Base-by-base conservation (phyloP, 2,329 filamentous ascomycete genomes). In the Diaporthe vaccinii region DNA sequence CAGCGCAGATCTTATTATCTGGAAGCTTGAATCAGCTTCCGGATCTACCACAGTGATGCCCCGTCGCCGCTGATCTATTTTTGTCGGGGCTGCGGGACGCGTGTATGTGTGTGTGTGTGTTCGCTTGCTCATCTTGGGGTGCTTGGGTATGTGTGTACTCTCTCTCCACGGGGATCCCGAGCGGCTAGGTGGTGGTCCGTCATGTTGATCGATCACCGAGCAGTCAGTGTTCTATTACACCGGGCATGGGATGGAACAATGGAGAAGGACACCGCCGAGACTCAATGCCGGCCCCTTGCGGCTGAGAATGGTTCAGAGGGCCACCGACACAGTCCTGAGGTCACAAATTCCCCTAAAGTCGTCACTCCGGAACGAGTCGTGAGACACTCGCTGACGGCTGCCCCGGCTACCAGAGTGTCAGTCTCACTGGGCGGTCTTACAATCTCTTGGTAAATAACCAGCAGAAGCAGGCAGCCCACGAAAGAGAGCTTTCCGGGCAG, bases 1-100 rank as follows among this genome's bases (percentile, higher is more conserved):
- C 36, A 73, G 58, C 44, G 58, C 58, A 73, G 71, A 73, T 73
- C 71, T 73, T 65, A 73, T 31, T 55, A 46, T 65, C 31, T 34
- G 46, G 49, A 65, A 49, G 51, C 68, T 58, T 65, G 58, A 73
- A 41, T 39, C 31, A 69, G 65, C 65, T 69, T 28, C 34, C 49
- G 65, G 8, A 15, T 55, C 49, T 55, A n/a, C 49, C 49, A 41
- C 34, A 36, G 7, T 10, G 31, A 25, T 69, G 34, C n/a, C 65
- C 49, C 22, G 49, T 69, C 65, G 65, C 15, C 17, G 65, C 65
- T 69, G 65, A 55, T 69, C 65, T 69, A 69, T 41, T 69, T 41
- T 31, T 22, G 65, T 55, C 49, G 46, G 65, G 65, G 34, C 15
- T 68, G 65, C 46, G 15, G 65, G 46, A 53, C 65, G 65, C 46